Evolutionary conservation across 2,329 filamentous ascomycete genomes (phyloP).

Genomic region (Amesomyces nigricolor): DNA sequence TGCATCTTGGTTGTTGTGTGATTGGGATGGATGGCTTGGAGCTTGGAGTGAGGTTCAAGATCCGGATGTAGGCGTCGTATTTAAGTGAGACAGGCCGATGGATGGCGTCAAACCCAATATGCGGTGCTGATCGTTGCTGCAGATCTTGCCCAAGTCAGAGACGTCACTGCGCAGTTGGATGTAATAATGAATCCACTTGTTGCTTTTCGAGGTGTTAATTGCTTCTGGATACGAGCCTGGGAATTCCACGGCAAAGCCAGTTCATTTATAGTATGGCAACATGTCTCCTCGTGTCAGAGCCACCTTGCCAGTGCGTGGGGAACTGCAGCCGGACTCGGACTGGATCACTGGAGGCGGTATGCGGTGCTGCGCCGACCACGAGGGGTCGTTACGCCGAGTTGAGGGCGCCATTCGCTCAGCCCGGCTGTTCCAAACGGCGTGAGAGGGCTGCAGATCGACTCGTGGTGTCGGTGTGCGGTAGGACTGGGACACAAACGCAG

Average conservation of each 20-base stretch:
- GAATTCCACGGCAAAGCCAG: background rate
- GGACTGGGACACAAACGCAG: background rate
- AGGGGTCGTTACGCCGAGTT: background rate
- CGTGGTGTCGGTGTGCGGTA: constrained; percentile 1
- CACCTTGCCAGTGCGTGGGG: too few relatives aligned
- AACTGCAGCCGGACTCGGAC: background rate
- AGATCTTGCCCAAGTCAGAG: constrained; percentile 8
- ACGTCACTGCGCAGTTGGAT: background rate
- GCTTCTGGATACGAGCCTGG: too few relatives aligned
- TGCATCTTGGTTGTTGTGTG: constrained; percentile 8
- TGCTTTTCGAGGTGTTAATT: background rate
- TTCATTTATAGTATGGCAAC: background rate
- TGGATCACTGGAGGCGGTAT: background rate
- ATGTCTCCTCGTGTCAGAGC: background rate
- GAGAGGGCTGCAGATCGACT: constrained; percentile 5
- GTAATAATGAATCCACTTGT: background rate
- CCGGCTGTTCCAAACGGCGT: background rate
- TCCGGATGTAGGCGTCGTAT: background rate
- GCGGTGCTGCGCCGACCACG: constrained; percentile 8
- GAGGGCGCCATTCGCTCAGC: background rate
- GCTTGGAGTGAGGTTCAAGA: background rate
- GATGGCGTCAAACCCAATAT: background rate
- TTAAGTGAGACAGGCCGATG: background rate
- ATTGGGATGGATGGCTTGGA: background rate
- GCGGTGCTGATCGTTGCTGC: background rate